Base-by-base conservation (phyloP, 345 rosid species). In the Citrus glauca region DNA sequence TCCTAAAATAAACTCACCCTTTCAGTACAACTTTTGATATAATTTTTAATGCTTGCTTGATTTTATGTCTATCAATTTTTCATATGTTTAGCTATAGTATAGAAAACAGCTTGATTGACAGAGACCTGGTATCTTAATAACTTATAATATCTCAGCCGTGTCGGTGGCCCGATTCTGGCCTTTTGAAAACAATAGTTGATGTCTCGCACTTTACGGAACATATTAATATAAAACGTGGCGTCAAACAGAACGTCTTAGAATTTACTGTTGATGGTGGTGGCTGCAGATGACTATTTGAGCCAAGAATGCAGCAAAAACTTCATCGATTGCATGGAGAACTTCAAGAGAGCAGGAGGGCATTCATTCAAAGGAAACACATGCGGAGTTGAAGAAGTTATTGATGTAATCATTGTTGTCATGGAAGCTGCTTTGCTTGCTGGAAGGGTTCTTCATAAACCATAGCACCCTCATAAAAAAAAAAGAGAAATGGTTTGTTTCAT, bases 361-460 rank as follows among this genome's bases (percentile, higher is more conserved):
- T 78, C 89, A 17, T 96, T 94, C 56, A 90, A 82, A 67, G 98
- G 98, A 55, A 96, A 88, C 90, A 87, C 69, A 69, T 94, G 98
- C 75, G 80, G 84, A 10, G 89, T 69, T 0, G 73, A 84, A 38
- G 84, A 91, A 14, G 97, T 96, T 17, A 85, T 92, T 71, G 90
- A 85, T 16, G 91, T 91, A 16, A 87, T 96, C 71, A 62, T 90
- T 27, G 32, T 86, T 0, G 94, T 91, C 71, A 94, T 96, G 89
- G 88, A 94, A 32, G 98, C 98, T 19, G 99, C 98, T 75, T 80
- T 96, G 87, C 81, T 96, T 75, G 98, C 99, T 40, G 99, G 99
- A 55, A 88, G 92, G 84, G 84, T 81, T 76, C 80, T 96, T 68
- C 92, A 84, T 4, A 96, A 90, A 87, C 98, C 98, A 14, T 92